Base-by-base conservation (phyloP, 192 early-diverging fungal species). In the Ambispora gerdemannii region DNA sequence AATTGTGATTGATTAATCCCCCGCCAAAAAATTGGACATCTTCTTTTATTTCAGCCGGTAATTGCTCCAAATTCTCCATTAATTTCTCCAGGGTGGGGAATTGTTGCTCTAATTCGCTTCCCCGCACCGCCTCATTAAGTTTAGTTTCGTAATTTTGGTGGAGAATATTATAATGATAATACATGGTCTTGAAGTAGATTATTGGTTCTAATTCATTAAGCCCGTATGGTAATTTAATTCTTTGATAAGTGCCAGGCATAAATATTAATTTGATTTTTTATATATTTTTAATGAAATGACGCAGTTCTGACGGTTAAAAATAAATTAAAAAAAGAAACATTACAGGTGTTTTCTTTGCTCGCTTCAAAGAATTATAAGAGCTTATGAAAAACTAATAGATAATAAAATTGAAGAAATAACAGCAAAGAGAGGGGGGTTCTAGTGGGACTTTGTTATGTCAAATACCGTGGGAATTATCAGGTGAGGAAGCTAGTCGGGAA, bases 11-110 rank as follows among this genome's bases (percentile, higher is more conserved):
- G 1, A 63, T 63, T 63, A 63, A 1, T 1, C 61, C 61, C 0
- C 61, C 61, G 1, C 61, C 61, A 63, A 63, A 63, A 38, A 63
- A 63, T 8, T 35, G 61, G 2, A 63, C 32, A 63, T 63, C 36
- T 4, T 63, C 61, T 17, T 36, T 38, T 63, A 63, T 3, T 33
- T 62, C 60, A n/a, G 27, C 2, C 30, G 30, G 30, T 36, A 62
- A 33, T 62, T 62, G 17, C 10, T 63, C 17, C 17, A 63, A 63
- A 63, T 35, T 63, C 15, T 35, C 34, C 61, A 63, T 63, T n/a
- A 63, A 36, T 1, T 63, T 35, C 32, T 38, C 61, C 33, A 63
- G 38, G 17, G 61, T 35, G 22, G 61, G 34, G 38, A 38, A 63
- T 19, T 63, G 1, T 63, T 63, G 0, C 25, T 63, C 34, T 0